Evolutionary conservation across 805 yeast genomes (phyloP).

Genomic region (Jamesozyma rosinii): DNA sequence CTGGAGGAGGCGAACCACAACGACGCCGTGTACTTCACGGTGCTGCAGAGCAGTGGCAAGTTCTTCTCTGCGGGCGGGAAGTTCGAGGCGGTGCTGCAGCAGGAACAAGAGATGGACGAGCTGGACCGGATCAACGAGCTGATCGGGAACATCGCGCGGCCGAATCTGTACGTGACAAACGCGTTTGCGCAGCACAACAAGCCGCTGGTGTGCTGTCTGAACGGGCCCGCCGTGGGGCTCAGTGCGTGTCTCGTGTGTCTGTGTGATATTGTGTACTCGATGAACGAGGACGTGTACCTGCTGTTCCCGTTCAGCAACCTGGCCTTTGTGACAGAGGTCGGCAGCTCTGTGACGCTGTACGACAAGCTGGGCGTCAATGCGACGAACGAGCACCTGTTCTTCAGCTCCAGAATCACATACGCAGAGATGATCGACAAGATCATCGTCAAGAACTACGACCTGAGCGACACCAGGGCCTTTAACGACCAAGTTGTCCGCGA

Average conservation of each 20-base stretch:
- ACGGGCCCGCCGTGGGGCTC: slow-evolving; percentile 83
- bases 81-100: slow-evolving; percentile 9
- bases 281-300: slow-evolving; percentile 47
- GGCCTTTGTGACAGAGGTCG: slow-evolving; percentile 79
- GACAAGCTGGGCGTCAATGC: slow-evolving; percentile 63
- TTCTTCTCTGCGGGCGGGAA: slow-evolving; percentile 83
- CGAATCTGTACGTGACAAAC: slow-evolving; percentile 60
- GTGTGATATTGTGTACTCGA: slow-evolving; percentile 66
- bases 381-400: slow-evolving; percentile 64
- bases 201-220: slow-evolving; percentile 60
- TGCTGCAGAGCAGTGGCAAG: slow-evolving; percentile 61
- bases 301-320: slow-evolving; percentile 72
- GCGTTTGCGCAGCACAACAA: slow-evolving; percentile 61
- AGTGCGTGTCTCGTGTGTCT: slow-evolving; percentile 60
- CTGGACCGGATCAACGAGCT: slow-evolving; percentile 29
- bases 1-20: slow-evolving; percentile 55
- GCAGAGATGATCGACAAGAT: slow-evolving; percentile 52
- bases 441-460: slow-evolving; percentile 46
- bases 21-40: slow-evolving; percentile 52
- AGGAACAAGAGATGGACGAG: neutral
- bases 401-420: slow-evolving; percentile 55
- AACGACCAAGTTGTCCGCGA: slow-evolving; percentile 37
- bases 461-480: slow-evolving; percentile 37
- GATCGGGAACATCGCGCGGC: slow-evolving; percentile 46
- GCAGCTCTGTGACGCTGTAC: slow-evolving; percentile 56